phyloP scores from a whole-genome alignment of 2,329 filamentous ascomycete genomes.

The Alternaria hordeiaustralica region DNA sequence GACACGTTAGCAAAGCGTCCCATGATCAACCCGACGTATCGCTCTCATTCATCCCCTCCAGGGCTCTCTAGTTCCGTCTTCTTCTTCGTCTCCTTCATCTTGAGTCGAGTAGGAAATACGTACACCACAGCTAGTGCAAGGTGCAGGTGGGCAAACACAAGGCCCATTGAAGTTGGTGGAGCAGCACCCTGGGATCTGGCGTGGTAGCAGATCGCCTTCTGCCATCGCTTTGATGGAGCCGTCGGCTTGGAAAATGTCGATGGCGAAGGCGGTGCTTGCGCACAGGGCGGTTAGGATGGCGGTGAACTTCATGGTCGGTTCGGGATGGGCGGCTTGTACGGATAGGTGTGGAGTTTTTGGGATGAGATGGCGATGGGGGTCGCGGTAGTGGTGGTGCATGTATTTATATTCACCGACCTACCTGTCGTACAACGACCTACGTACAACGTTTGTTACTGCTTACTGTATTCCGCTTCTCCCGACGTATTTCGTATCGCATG shows the following conservation, averaged over 20 bases:
- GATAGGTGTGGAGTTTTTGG: neutral
- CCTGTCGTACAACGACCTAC: neutral
- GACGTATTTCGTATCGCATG: neutral
- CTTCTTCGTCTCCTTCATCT: neutral
- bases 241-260: neutral
- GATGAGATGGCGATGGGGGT: neutral
- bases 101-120: neutral
- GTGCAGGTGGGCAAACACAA: neutral
- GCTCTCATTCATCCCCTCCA: neutral
- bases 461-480: neutral
- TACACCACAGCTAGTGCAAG: neutral
- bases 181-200: neutral
- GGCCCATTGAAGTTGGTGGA: neutral
- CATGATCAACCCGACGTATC: neutral
- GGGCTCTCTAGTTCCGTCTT: neutral
- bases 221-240: neutral
- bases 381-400: neutral
- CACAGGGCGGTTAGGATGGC: neutral
- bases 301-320: neutral
- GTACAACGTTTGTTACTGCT: neutral
- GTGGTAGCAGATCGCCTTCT: neutral
- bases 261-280: neutral
- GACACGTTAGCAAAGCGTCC: neutral
- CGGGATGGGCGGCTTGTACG: no score
- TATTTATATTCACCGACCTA: neutral